Evolutionary conservation across 2,329 filamentous ascomycete genomes (phyloP).

Genomic region (Colletotrichum magnum): DNA sequence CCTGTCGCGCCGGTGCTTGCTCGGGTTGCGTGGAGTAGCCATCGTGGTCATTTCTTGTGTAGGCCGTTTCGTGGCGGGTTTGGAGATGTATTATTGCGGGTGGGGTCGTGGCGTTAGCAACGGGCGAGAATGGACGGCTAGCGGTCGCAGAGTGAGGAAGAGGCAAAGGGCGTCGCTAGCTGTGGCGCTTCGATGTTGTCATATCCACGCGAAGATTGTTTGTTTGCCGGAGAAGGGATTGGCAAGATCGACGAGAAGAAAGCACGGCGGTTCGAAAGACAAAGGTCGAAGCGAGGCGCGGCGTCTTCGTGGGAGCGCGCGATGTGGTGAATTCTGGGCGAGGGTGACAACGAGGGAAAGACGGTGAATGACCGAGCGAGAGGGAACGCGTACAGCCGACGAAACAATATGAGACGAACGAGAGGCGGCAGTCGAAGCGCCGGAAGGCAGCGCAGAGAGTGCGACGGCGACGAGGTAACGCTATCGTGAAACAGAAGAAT

Average conservation of each 20-base stretch:
- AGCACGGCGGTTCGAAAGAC: slow-evolving; percentile 1
- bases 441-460: slow-evolving; percentile 6
- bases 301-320: not conserved
- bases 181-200: slow-evolving; percentile 26
- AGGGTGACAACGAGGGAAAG: slow-evolving; percentile 1
- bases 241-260: not conserved
- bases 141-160: slow-evolving; percentile 23
- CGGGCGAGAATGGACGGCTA: slow-evolving; percentile 11
- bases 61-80: slow-evolving; percentile 6
- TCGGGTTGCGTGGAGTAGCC: slow-evolving; percentile 15
- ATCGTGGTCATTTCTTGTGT: slow-evolving; percentile 26
- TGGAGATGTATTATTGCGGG: slow-evolving; percentile 17
- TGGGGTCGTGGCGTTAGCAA: slow-evolving; percentile 25
- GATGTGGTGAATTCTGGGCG: not conserved
- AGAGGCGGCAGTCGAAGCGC: not conserved
- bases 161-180: slow-evolving; percentile 14
- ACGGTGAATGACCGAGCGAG: slow-evolving; percentile 24
- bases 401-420: not conserved
- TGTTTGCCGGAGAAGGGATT: slow-evolving; percentile 13
- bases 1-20: slow-evolving; percentile 12
- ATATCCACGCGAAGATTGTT: slow-evolving; percentile 20
- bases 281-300: slow-evolving; percentile 7
- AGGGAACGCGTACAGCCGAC: not conserved
- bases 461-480: slow-evolving; percentile 26
- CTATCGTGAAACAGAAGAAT: slow-evolving; percentile 17